These are phyloP conservation scores for Trichoderma parareesei DNA, from an alignment of 495 filamentous ascomycete genomes.

Conservation along the genomic window DNA sequence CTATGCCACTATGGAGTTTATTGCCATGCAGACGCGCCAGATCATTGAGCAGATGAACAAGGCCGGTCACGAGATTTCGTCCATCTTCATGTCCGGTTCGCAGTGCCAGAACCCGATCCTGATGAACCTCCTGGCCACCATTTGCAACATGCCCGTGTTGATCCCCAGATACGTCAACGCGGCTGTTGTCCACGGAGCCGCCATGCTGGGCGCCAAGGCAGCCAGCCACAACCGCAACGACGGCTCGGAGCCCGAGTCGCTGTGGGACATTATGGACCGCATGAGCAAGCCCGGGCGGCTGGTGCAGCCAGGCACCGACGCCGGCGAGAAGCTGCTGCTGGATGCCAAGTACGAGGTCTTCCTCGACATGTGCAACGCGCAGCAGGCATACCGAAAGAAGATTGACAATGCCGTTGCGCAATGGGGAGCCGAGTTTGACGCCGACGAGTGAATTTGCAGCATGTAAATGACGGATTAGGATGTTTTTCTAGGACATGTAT, in stretches of 20 bases:
- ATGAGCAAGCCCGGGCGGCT: constrained; percentile 92
- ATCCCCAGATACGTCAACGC: constrained; percentile 90
- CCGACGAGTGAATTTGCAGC: background rate
- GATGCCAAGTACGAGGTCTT: constrained; percentile 81
- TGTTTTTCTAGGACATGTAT: background rate
- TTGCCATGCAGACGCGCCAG: constrained; percentile 89
- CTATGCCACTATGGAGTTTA: constrained; percentile 93
- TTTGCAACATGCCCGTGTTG: constrained; percentile 81
- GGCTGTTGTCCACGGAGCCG: constrained; percentile 92
- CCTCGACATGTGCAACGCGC: constrained; percentile 66
- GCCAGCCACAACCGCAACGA: constrained; percentile 65
- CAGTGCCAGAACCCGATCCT: constrained; percentile 94
- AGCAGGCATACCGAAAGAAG: constrained; percentile 61
- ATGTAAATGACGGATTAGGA: background rate
- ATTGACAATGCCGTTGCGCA: constrained; percentile 55
- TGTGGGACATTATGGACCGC: constrained; percentile 96
- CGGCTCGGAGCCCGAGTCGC: constrained; percentile 42
- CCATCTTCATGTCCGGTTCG: constrained; percentile 96
- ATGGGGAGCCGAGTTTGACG: constrained; percentile 27
- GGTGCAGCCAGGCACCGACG: constrained; percentile 60
- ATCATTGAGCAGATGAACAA: constrained; percentile 90
- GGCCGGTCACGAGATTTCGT: constrained; percentile 72
- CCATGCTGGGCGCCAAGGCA: constrained; percentile 94
- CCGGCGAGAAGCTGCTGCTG: constrained; percentile 68
- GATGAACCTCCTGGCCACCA: constrained; percentile 82